Evolutionary conservation across 2,329 filamentous ascomycete genomes (phyloP).

Genomic region (Thelonectria blattea): DNA sequence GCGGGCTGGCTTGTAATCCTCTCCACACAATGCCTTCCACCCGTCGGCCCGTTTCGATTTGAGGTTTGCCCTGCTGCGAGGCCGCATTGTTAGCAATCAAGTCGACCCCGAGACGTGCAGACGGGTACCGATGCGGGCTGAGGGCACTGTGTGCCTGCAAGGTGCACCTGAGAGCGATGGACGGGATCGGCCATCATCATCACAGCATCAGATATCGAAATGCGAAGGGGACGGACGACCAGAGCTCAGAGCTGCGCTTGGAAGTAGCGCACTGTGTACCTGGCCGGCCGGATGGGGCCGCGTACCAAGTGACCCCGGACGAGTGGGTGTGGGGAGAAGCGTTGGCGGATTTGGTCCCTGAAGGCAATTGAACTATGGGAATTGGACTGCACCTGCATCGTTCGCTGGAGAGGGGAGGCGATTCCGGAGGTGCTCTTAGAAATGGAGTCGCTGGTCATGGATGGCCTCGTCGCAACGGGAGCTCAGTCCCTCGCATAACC

Average conservation of each 20-base stretch:
- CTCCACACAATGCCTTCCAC: neutral
- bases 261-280: constrained; percentile 34
- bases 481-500: too few species aligned
- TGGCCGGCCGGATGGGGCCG: constrained; percentile 20
- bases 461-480: too few species aligned
- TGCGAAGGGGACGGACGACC: constrained; percentile 9
- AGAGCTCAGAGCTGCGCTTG: constrained; percentile 39
- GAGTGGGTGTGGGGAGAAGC: constrained; percentile 5
- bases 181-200: constrained; percentile 23
- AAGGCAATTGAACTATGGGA: constrained; percentile 1
- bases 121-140: neutral
- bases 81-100: neutral
- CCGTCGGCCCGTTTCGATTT: neutral
- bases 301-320: constrained; percentile 18
- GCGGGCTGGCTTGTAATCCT: neutral
- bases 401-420: neutral
- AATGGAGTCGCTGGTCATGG: constrained; percentile 12
- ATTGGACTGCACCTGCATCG: neutral
- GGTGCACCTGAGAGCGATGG: neutral
- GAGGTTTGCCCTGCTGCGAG: neutral
- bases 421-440: constrained; percentile 3
- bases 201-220: constrained; percentile 18
- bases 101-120: neutral
- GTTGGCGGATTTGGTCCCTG: constrained; percentile 20
- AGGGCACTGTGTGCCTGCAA: constrained; percentile 2